Base-by-base conservation (phyloP, 768 basidiomycete species). In the Kwoniella pini region DNA sequence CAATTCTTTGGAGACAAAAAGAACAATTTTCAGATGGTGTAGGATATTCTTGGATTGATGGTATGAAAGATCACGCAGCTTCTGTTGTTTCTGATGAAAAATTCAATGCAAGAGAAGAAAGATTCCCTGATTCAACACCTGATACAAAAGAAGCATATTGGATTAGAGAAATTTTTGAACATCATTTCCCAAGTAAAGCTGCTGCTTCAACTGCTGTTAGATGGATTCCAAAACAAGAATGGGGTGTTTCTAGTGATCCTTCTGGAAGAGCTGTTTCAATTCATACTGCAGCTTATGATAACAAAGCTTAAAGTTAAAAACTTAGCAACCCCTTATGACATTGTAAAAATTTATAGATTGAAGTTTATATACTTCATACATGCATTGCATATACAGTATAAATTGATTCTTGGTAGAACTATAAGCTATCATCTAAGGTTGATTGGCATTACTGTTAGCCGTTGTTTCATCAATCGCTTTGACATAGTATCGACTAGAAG, bases 11-110 rank as follows among this genome's bases (percentile, higher is more conserved):
- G 96, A 85, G 96, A 57, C 96, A 99, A 79, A 99, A 99, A 79
- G 96, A 99, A 80, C 94, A 98, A 72, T 99, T 99, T 81, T 97
- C 94, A 1, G 96, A 99, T 72, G 96, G 96, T 54, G 93, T 96
- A 55, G 94, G 95, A 30, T 97, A 96, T 80, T 94, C 92, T 30
- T 97, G 95, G 94, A 98, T 98, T 73, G 94, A 98, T 71, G 91
- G 92, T 44, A 90, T 99, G 61, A 99, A 99, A 81, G 88, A 87
- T 58, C 86, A 95, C 71, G 89, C 95, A 11, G 87, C 82, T 30
- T 68, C 82, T 0, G 77, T 82, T 33, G 85, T 99, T 53, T 86
- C 90, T 12, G 93, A 98, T 77, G 91, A 90, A 59, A 83, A 82
- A 33, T 89, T 95, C 69, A 84, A 85, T 21, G 83, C 86, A 67